These are phyloP conservation scores for Trypanosoma melophagium DNA, from an alignment of 208 protist genomes.

Conservation along the genomic window DNA sequence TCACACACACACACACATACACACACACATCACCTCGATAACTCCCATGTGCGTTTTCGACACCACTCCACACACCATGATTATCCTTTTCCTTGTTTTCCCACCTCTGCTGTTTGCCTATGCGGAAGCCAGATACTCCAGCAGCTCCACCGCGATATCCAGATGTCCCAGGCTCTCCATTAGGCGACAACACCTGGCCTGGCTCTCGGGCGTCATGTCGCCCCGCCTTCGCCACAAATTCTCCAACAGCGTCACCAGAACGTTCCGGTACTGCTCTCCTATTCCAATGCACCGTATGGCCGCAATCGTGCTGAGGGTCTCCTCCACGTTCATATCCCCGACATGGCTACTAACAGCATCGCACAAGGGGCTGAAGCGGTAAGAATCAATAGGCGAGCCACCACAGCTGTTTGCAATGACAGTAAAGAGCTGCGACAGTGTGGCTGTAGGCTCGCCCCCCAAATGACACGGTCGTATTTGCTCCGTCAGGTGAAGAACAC, in stretches of 20 bases:
- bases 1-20: no score
- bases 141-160: slow-evolving; percentile 33
- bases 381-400: slow-evolving; percentile 35
- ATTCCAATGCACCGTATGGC: slow-evolving; percentile 62
- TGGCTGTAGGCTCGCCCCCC: slow-evolving; percentile 34
- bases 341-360: slow-evolving; percentile 57
- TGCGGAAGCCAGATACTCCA: slow-evolving; percentile 30
- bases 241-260: slow-evolving; percentile 49
- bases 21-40: no score
- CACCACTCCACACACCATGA: no score
- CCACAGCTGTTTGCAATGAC: slow-evolving; percentile 56
- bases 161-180: slow-evolving; percentile 30
- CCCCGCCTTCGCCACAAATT: slow-evolving; percentile 54
- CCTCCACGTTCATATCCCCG: slow-evolving; percentile 54
- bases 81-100: no score
- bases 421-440: slow-evolving; percentile 52
- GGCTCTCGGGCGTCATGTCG: slow-evolving; percentile 52
- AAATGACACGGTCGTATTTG: slow-evolving; percentile 68
- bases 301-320: slow-evolving; percentile 54
- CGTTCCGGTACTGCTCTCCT: slow-evolving; percentile 31
- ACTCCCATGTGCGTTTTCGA: no score
- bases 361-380: slow-evolving; percentile 71
- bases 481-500: slow-evolving; percentile 75
- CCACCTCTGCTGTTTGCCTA: neutral
- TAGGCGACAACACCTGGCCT: slow-evolving; percentile 35